Conservation (phyloP, 441 rosid species). For the Erodium trifolium region DNA sequence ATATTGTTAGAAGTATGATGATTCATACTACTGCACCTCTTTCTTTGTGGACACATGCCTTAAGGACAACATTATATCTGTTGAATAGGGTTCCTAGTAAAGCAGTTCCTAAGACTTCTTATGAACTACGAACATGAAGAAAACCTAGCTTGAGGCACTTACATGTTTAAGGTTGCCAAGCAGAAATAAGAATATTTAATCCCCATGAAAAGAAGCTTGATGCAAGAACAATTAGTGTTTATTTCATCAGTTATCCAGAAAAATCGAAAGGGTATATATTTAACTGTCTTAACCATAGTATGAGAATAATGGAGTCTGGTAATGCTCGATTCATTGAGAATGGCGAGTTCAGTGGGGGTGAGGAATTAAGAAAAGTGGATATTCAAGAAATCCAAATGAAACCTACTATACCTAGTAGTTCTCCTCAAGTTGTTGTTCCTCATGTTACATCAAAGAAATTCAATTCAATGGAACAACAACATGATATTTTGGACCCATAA, state of each 20-base stretch:
- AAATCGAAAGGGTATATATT: no score
- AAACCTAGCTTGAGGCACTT: neutral
- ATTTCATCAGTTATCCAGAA: no score
- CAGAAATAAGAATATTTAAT: neutral
- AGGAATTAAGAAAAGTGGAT: neutral
- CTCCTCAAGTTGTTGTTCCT: neutral
- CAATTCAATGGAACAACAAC: neutral
- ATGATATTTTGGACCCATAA: neutral
- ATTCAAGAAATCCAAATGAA: neutral
- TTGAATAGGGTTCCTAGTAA: neutral
- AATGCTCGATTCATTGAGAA: neutral
- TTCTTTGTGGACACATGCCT: neutral
- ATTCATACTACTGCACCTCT: neutral
- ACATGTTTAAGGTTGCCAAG: neutral
- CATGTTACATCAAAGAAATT: no score
- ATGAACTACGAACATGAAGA: neutral
- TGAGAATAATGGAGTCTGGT: neutral
- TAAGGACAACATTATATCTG: neutral
- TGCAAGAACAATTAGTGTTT: no score
- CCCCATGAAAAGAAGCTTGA: neutral
- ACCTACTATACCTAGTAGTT: neutral
- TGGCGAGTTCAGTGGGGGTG: neutral
- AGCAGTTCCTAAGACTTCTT: neutral
- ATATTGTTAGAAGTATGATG: neutral
- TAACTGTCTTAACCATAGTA: neutral